Base-by-base conservation (phyloP, 257 asterid species). In the Capsicum chinense region DNA sequence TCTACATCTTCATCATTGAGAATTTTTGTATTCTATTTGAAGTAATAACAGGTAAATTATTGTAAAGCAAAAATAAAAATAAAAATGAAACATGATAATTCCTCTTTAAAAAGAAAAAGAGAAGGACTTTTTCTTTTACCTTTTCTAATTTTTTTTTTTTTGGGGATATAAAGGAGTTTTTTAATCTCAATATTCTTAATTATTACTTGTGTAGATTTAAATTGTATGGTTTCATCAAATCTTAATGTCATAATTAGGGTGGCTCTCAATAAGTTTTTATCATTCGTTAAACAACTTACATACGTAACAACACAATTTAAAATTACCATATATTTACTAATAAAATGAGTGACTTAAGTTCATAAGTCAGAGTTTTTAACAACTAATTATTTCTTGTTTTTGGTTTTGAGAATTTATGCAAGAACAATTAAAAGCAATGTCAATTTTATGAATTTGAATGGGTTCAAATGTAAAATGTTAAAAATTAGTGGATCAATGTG, bases 21-120 rank as follows among this genome's bases (percentile, higher is more conserved):
- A 44, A 2, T 3, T 47, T 60, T 67, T 59, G 2, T 39, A 12
- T 81, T 6, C 58, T 17, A 42, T 64, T 19, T 64, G 21, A 59
- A 81, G 56, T 62, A 26, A 26, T 26, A 79, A 50, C 12, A 76
- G 39, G 13, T 81, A 44, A 60, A 80, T 80, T 56, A n/a, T n/a
- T n/a, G 16, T 42, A 12, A 42, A 44, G 26, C 33, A 26, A 26
- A 26, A 26, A 26, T 26, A 47, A 19, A 3, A 21, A 7, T 12
- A 11, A 73, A 19, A 1, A 48, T 52, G 63, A 76, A 76, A 76
- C 63, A 7, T 76, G 26, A 52, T 26, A 76, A 52, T 52, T 52
- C 21, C 21, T 52, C 48, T 3, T 0, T 74, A 13, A 52, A 74
- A 21, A 50, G 44, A 2, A n/a, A 58, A 66, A 64, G 2, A 73